Percentiles rank a stretch among this genome's conserved stretches.
Evolutionary conservation across 805 yeast genomes (phyloP).

Genomic region (Hemisphaericaspora nanyangensis): DNA sequence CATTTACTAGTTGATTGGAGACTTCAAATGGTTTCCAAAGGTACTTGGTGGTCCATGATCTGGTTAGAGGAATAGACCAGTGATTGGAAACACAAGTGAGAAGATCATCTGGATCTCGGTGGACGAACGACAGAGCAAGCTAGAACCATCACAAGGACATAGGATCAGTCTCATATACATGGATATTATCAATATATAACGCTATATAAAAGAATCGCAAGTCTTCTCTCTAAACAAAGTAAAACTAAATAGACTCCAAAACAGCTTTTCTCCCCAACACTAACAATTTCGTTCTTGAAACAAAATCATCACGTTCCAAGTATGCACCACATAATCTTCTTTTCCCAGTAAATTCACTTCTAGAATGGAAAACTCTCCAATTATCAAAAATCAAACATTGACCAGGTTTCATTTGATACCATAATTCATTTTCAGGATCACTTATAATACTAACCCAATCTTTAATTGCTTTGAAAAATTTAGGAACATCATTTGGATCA

Average conservation of each 20-base stretch:
- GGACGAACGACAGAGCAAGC: too few species aligned
- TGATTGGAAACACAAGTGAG: too few species aligned
- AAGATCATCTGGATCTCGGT: too few species aligned
- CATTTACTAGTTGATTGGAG: too few species aligned
- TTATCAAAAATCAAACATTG: conserved; percentile 66
- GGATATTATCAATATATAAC: too few species aligned
- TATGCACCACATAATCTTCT: conserved; percentile 74
- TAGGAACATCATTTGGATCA: conserved; percentile 46
- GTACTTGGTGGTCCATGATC: too few species aligned
- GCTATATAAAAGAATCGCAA: too few species aligned
- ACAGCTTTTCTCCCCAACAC: conserved; percentile 48
- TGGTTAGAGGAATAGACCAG: too few species aligned
- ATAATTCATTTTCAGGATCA: conserved; percentile 47
- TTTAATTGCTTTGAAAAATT: conserved; percentile 54
- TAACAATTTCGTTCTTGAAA: conserved; percentile 39
- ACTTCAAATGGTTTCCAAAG: too few species aligned
- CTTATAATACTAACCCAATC: conserved; percentile 54
- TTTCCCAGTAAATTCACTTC: conserved; percentile 63
- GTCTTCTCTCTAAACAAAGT: too few species aligned
- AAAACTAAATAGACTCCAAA: conserved; percentile 24
- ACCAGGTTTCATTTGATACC: conserved; percentile 59
- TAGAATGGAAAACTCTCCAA: conserved; percentile 69
- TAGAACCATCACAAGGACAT: too few species aligned
- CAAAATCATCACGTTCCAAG: conserved; percentile 63
- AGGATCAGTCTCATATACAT: too few species aligned